phyloP scores from a whole-genome alignment of 768 basidiomycete species.

The Mycena vulgaris region DNA sequence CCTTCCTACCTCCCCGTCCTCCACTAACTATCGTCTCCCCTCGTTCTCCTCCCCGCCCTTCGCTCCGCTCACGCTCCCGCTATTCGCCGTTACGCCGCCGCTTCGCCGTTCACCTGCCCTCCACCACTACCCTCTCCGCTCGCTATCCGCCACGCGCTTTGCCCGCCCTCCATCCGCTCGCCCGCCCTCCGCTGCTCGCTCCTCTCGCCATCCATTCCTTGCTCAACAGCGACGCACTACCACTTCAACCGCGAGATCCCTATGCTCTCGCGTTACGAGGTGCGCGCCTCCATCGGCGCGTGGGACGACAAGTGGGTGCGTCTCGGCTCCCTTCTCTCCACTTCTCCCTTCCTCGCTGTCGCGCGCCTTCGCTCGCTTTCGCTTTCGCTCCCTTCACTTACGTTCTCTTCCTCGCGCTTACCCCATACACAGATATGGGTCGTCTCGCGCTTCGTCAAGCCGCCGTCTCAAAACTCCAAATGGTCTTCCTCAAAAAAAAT shows the following conservation, averaged over 20 bases:
- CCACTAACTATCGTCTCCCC: no score
- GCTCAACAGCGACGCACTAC: constrained; percentile 58
- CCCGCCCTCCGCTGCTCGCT: no score
- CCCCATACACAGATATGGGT: constrained; percentile 67
- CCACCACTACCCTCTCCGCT: no score
- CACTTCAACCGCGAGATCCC: constrained; percentile 67
- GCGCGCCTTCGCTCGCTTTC: no score
- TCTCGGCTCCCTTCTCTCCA: neutral
- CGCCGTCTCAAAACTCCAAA: constrained; percentile 62
- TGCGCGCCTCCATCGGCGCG: constrained; percentile 58
- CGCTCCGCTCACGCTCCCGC: no score
- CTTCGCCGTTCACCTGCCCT: neutral
- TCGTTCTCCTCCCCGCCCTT: neutral
- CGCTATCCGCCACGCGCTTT: no score
- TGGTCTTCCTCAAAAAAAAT: no score
- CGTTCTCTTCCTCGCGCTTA: neutral
- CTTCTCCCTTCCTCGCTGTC: no score
- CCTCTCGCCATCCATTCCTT: no score
- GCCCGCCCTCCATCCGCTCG: no score
- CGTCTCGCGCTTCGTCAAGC: constrained; percentile 71
- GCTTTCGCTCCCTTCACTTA: no score
- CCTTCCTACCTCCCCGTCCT: neutral
- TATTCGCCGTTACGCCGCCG: no score
- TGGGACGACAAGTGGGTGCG: constrained; percentile 75
- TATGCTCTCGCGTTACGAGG: constrained; percentile 61